Evolutionary conservation across 1,139 yeast genomes (phyloP), one percentile per base, ranked within the genome.

Genomic region (Sugiyamaella xylanicola): DNA sequence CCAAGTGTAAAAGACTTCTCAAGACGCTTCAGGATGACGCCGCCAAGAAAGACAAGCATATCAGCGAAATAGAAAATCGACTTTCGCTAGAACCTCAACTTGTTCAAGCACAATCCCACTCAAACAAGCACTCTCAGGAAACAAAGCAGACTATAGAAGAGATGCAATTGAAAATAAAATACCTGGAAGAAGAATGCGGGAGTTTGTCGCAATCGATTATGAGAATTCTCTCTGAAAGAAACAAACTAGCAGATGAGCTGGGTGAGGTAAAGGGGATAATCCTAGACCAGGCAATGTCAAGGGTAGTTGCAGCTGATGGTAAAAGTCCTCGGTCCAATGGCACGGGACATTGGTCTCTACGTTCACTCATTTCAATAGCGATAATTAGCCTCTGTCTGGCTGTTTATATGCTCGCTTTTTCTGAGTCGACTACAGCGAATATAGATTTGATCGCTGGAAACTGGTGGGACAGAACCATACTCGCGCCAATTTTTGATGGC

Each of bases 401-500:
- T 21, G 37, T 32, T 32, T 32, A n/a, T 32, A 8, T 8, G 37
- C 15, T 11, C 5, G 15, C 4, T 8, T 8, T 13, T 11, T 25
- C 32, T 7, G 32, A 25, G 5, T 11, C 32, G 5, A 7, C 45
- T 11, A 3, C 42, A 4, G 16, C 21, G n/a, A n/a, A 27, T 4
- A 22, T 20, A 16, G 32, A 15, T n/a, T 41, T 15, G 7, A 5
- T 9, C 4, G 22, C 19, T 25, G 52, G 40, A 13, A 48, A 48
- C 22, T 48, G 52, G 52, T 48, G 52, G 52, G 52, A 48, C 17
- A 41, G 44, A 39, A 48, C 47, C 15, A 17, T 48, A 7, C 29
- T 29, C 20, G 17, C 46, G 2, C 3, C 37, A 8, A 8, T 39
- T 11, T 42, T 40, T 25, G 52, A 48, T 13, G 3, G 19, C 19